A percentile compares a stretch with the other conserved stretches of the same genome.
phyloP scores from a whole-genome alignment of 768 basidiomycete genomes.

The Clathrus columnatus region DNA sequence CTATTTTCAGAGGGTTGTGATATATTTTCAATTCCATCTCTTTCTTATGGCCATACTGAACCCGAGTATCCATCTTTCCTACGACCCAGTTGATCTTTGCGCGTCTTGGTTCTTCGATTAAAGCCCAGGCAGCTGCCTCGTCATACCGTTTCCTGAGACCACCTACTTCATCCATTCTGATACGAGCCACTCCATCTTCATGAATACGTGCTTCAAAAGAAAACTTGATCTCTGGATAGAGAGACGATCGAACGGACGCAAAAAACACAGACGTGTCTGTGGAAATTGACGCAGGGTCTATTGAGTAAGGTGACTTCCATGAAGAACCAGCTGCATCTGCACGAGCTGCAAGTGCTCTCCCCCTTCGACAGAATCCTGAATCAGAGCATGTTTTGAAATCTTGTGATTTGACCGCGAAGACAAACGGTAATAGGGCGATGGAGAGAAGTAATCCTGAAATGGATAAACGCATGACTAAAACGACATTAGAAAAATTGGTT shows the following conservation, averaged over 20 bases:
- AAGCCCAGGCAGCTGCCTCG: slow-evolving; percentile 85
- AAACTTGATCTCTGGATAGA: slow-evolving; percentile 83
- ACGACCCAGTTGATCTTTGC: slow-evolving; percentile 57
- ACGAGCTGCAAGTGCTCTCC: slow-evolving; percentile 72
- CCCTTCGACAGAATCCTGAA: slow-evolving; percentile 89
- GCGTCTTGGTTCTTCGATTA: slow-evolving; percentile 62
- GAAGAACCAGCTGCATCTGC: slow-evolving; percentile 45
- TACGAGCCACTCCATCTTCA: slow-evolving; percentile 80
- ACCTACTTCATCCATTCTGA: slow-evolving; percentile 84
- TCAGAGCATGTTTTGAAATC: slow-evolving; percentile 97
- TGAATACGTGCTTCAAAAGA: slow-evolving; percentile 76
- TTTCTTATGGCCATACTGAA: slow-evolving; percentile 55
- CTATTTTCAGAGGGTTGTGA: slow-evolving; percentile 69
- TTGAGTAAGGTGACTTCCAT: slow-evolving; percentile 85
- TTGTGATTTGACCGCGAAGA: slow-evolving; percentile 58
- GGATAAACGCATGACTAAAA: background rate
- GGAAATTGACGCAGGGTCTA: slow-evolving; percentile 49
- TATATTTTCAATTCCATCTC: slow-evolving; percentile 59
- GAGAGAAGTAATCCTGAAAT: slow-evolving; percentile 22
- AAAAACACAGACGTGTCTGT: slow-evolving; percentile 54
- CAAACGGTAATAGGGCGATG: slow-evolving; percentile 23
- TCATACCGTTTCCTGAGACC: slow-evolving; percentile 81
- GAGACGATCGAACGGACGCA: slow-evolving; percentile 65
- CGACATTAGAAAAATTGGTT: background rate
- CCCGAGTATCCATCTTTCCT: slow-evolving; percentile 55